These are phyloP conservation scores for Arthrobotrys entomopaga DNA, from an alignment of 2,329 filamentous ascomycete species.

Conservation along the genomic window DNA sequence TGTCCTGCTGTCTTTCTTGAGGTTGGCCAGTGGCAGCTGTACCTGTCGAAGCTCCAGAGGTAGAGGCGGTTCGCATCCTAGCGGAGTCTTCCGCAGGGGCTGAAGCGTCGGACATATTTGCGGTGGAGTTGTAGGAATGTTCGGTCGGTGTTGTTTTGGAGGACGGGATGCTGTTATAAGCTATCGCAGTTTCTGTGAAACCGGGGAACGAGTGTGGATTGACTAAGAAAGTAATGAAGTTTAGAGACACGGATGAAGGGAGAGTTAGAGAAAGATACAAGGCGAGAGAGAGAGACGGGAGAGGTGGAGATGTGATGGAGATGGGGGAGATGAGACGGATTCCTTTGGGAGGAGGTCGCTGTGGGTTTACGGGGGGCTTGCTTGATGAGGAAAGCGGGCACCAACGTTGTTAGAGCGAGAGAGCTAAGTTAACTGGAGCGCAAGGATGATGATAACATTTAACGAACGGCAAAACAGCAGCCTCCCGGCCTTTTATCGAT, in stretches of 20 bases:
- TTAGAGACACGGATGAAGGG: constrained; percentile 8
- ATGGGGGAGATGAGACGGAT: constrained; percentile 1
- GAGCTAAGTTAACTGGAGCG: no score
- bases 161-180: not conserved
- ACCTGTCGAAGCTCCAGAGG: constrained; percentile 18
- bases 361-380: constrained; percentile 37
- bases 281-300: constrained; percentile 10
- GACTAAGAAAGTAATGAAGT: not conserved
- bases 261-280: constrained; percentile 6
- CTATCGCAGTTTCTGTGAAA: constrained; percentile 25
- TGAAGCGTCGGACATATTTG: constrained; percentile 51
- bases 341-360: constrained; percentile 28
- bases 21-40: constrained; percentile 5
- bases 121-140: not conserved
- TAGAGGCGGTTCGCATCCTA: constrained; percentile 30
- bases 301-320: constrained; percentile 12
- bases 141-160: constrained; percentile 33
- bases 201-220: not conserved
- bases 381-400: constrained; percentile 47
- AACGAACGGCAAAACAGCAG: no score
- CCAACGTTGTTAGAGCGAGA: not conserved
- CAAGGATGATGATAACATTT: no score
- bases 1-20: constrained; percentile 43
- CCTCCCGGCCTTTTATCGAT: no score
- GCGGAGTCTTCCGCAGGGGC: constrained; percentile 28